A percentile compares a stretch with the other conserved stretches of the same genome.
Evolutionary conservation across 805 yeast genomes (phyloP).

Genomic region (Candida sphagnicola): DNA sequence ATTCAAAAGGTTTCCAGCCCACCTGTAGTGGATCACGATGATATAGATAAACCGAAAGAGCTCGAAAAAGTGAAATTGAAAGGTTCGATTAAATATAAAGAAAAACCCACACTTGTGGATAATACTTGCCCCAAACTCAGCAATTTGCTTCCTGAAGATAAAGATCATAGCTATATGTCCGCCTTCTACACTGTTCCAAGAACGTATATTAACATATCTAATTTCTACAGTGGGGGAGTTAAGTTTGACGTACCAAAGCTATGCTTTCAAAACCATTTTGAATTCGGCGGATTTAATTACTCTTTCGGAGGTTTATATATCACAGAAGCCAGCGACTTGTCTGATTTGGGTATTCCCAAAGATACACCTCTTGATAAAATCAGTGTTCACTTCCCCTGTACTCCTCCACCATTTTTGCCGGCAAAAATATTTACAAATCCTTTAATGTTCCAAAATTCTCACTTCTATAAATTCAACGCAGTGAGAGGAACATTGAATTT

Average conservation of each 20-base stretch:
- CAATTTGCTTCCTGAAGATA: slow-evolving; percentile 4
- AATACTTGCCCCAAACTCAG: background rate
- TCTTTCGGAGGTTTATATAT: slow-evolving; percentile 36
- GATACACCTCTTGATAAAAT: slow-evolving; percentile 24
- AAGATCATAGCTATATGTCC: slow-evolving; percentile 17
- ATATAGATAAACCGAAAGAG: background rate
- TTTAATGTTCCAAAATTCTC: slow-evolving; percentile 36
- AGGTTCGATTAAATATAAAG: background rate
- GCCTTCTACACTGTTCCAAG: slow-evolving; percentile 25
- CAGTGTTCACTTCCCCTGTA: slow-evolving; percentile 35
- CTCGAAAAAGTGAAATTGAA: background rate
- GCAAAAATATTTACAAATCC: slow-evolving; percentile 35
- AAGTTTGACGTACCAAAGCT: slow-evolving; percentile 19
- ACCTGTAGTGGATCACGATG: background rate
- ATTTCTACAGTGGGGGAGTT: slow-evolving; percentile 5
- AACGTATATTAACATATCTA: slow-evolving; percentile 18
- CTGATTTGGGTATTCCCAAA: slow-evolving; percentile 28
- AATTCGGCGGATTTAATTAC: slow-evolving; percentile 25
- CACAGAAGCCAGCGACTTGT: slow-evolving; percentile 14
- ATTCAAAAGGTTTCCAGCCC: slow-evolving; percentile 4
- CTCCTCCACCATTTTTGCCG: slow-evolving; percentile 37
- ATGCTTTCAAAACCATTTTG: slow-evolving; percentile 30
- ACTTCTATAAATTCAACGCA: slow-evolving; percentile 26
- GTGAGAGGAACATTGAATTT: slow-evolving; percentile 27
- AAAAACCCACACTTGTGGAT: background rate